Evolutionary conservation across 305 asterid genomes (phyloP), one percentile per base, ranked within the genome.

Genomic region (Fraxinus velutina): DNA sequence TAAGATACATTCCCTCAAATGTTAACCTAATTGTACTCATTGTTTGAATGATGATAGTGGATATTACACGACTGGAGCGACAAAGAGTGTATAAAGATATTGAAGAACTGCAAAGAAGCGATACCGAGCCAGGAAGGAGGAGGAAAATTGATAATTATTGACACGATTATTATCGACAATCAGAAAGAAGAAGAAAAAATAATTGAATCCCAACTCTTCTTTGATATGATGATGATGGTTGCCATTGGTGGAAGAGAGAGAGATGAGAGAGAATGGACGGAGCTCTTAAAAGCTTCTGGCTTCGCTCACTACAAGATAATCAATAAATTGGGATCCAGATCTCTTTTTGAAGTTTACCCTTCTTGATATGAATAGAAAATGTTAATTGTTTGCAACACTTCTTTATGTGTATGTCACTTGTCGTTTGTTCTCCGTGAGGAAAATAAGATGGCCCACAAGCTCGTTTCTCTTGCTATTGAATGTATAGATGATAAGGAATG

Each of bases 21-120:
- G 55, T 9, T 44, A 13, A 3, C 1, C 57, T 47, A 47, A 47
- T 4, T 47, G 57, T 47, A 52, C 21, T 52, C 22, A n/a, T 64
- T 64, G 15, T 34, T 66, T 30, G 17, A 12, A 60, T 57, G 10
- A 30, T 57, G 62, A 29, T 42, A 87, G 88, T 82, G 90, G 85
- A 78, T 85, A 80, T 68, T 87, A 64, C 88, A 87, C 34, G 85
- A 85, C 0, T 87, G 90, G 90, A 78, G 75, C 2, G 87, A 87
- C 1, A 79, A 85, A 78, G 85, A 85, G 34, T 33, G 85, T 9
- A 76, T 83, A 3, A 36, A 80, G 22, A 78, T 85, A 78, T 55
- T 87, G 6, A 87, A 80, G 81, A 87, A 81, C 80, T 87, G 88
- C 22, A 87, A 73, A 81, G 88, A 85, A 75, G 86, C 86, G 7